Conservation (phyloP, 2,329 filamentous ascomycete species). For the Trichoderma breve region DNA sequence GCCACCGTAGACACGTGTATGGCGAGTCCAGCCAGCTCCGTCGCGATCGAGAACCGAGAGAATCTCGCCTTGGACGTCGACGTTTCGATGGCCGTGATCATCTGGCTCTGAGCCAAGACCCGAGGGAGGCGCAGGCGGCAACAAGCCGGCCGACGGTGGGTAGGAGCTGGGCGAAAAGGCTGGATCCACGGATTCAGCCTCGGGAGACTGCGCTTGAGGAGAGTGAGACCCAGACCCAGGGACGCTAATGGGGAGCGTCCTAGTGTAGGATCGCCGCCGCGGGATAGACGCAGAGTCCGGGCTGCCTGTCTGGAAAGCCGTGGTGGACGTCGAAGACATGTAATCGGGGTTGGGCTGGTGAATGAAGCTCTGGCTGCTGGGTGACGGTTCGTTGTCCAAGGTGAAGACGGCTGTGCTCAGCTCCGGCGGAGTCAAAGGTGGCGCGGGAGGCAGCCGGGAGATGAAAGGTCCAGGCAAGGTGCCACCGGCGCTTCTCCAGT, state of each 20-base stretch:
- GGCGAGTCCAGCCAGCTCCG: constrained; percentile 54
- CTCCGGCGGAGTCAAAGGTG: constrained; percentile 50
- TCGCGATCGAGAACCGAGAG: constrained; percentile 48
- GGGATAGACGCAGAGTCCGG: constrained; percentile 34
- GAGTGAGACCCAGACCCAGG: constrained; percentile 30
- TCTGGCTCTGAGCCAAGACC: constrained; percentile 24
- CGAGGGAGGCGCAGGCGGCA: constrained; percentile 47
- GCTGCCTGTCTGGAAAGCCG: constrained; percentile 29
- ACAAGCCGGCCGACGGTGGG: constrained; percentile 46
- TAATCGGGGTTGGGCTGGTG: constrained; percentile 53
- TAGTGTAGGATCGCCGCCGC: constrained; percentile 44
- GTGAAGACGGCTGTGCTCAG: constrained; percentile 43
- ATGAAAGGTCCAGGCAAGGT: constrained; percentile 32
- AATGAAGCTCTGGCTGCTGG: constrained; percentile 39
- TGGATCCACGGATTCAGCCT: constrained; percentile 28
- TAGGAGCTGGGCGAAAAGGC: constrained; percentile 49
- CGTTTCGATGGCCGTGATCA: constrained; percentile 32
- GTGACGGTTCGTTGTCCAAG: constrained; percentile 40
- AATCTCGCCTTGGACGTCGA: constrained; percentile 50
- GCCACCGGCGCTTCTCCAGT: constrained; percentile 29
- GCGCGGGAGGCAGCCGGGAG: constrained; percentile 44
- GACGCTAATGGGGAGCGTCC: constrained; percentile 38
- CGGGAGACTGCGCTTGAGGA: constrained; percentile 25
- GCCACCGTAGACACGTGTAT: constrained; percentile 59
- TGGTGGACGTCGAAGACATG: constrained; percentile 37